These are phyloP conservation scores for Colletotrichum sp. DNA, from an alignment of 2,329 filamentous ascomycete species.

Conservation along the genomic window DNA sequence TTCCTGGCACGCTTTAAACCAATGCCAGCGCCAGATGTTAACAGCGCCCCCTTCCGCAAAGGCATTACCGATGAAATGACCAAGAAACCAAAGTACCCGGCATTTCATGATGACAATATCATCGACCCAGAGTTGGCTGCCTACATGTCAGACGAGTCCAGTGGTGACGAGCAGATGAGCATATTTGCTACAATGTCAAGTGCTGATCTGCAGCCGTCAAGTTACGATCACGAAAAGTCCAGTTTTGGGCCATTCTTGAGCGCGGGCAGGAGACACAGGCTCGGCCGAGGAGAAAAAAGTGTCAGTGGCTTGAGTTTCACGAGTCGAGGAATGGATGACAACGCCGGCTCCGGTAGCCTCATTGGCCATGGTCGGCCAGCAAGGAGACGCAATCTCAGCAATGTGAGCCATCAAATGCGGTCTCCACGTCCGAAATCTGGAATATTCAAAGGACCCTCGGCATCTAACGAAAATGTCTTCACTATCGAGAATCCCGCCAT, in stretches of 20 bases:
- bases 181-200: conserved; percentile 80
- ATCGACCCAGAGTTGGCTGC: conserved; percentile 95
- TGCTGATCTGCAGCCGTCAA: conserved; percentile 66
- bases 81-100: conserved; percentile 73
- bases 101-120: conserved; percentile 98
- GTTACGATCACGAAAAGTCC: conserved; percentile 75
- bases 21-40: conserved; percentile 65
- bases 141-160: conserved; percentile 96
- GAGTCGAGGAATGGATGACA: conserved; percentile 73
- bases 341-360: conserved; percentile 58
- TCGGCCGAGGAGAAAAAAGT: conserved; percentile 77
- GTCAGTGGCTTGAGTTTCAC: conserved; percentile 73
- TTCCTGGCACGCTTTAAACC: conserved; percentile 78
- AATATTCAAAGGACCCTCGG: conserved; percentile 60
- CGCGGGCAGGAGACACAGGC: conserved; percentile 76
- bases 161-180: conserved; percentile 89
- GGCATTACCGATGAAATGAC: conserved; percentile 68
- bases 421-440: conserved; percentile 72
- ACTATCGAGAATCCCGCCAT: conserved; percentile 50
- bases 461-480: conserved; percentile 55
- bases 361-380: conserved; percentile 65
- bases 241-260: conserved; percentile 76
- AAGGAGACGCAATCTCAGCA: conserved; percentile 82
- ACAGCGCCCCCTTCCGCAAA: conserved; percentile 87
- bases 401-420: conserved; percentile 76